These are phyloP conservation scores for Spiromastix sp. DNA, from an alignment of 2,329 filamentous ascomycete genomes.

Conservation along the genomic window DNA sequence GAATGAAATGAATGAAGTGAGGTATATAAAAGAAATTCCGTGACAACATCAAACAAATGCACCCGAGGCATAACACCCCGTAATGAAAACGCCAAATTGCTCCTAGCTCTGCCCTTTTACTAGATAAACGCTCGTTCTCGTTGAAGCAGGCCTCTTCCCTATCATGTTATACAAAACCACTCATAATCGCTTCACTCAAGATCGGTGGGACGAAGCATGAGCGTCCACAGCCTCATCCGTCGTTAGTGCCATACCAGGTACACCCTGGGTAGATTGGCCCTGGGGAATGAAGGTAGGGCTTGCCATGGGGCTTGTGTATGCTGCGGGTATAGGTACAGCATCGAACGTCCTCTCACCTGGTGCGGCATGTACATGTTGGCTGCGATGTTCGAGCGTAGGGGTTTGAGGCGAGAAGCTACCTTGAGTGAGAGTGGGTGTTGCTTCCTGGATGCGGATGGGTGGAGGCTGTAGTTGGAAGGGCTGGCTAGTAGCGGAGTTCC, in stretches of 20 bases:
- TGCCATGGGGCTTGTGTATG: slow-evolving; percentile 51
- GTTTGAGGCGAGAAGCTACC: slow-evolving; percentile 43
- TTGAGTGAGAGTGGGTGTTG: slow-evolving; percentile 60
- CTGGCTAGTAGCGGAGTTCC: slow-evolving; percentile 38
- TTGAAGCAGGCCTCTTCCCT: no score
- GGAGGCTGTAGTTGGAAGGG: slow-evolving; percentile 84
- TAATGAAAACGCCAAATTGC: no score
- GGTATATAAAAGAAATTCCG: no score
- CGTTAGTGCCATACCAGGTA: slow-evolving; percentile 8
- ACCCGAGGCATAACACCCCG: no score
- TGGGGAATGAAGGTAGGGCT: slow-evolving; percentile 30
- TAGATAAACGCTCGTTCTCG: no score
- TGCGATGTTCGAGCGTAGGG: slow-evolving; percentile 35
- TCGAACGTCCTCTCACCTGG: slow-evolving; percentile 78
- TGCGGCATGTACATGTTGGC: slow-evolving; percentile 58
- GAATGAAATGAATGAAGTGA: no score
- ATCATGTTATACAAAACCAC: no score
- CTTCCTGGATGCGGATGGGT: slow-evolving; percentile 64
- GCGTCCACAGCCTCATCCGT: slow-evolving; percentile 4
- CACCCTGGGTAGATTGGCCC: slow-evolving; percentile 1
- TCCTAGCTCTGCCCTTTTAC: no score
- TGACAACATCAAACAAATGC: no score
- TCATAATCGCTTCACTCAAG: no score
- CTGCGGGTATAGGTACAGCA: slow-evolving; percentile 76
- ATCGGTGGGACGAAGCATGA: slow-evolving; percentile 4